These are phyloP conservation scores for Fistulifera pelliculosa DNA, from an alignment of 108 stramenopile species.

Conservation along the genomic window DNA sequence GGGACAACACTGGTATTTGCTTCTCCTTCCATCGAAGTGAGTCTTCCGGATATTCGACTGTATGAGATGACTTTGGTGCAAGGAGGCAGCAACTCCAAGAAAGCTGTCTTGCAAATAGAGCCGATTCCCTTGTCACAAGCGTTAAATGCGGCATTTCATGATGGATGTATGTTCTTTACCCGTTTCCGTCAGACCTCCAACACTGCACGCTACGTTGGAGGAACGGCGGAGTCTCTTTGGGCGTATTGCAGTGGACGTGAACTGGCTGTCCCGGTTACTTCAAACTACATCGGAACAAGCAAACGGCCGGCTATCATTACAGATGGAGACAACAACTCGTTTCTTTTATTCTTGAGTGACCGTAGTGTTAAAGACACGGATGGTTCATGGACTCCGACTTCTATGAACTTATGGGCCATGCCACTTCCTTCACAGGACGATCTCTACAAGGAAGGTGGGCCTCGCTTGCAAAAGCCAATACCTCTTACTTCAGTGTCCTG, in stretches of 20 bases:
- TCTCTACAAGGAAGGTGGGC: slow-evolving; percentile 2
- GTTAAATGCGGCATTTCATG: slow-evolving; percentile 30
- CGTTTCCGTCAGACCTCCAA: slow-evolving; percentile 42
- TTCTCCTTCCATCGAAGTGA: slow-evolving; percentile 32
- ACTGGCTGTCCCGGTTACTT: slow-evolving; percentile 17
- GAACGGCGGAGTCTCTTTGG: slow-evolving; percentile 63
- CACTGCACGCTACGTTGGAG: slow-evolving; percentile 49
- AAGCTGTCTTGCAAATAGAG: slow-evolving; percentile 16
- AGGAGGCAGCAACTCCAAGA: background rate
- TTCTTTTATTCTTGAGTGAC: slow-evolving; percentile 58
- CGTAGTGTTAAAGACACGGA: slow-evolving; percentile 11
- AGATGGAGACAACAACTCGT: background rate
- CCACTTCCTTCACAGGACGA: slow-evolving; percentile 16
- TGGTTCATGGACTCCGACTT: slow-evolving; percentile 26
- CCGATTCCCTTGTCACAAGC: slow-evolving; percentile 60
- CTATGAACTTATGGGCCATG: slow-evolving; percentile 63
- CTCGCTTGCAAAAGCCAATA: slow-evolving; percentile 9
- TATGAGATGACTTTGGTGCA: slow-evolving; percentile 32
- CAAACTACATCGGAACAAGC: slow-evolving; percentile 50
- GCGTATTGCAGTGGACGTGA: slow-evolving; percentile 39
- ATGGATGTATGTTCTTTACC: slow-evolving; percentile 56
- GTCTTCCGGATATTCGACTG: slow-evolving; percentile 44
- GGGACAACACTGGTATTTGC: slow-evolving; percentile 34
- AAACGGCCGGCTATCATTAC: slow-evolving; percentile 42
- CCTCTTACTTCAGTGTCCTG: slow-evolving; percentile 49